Percentiles rank a stretch among this genome's conserved stretches.
phyloP scores from a whole-genome alignment of 2,329 filamentous ascomycete genomes.

The Colletotrichum orbiculare region DNA sequence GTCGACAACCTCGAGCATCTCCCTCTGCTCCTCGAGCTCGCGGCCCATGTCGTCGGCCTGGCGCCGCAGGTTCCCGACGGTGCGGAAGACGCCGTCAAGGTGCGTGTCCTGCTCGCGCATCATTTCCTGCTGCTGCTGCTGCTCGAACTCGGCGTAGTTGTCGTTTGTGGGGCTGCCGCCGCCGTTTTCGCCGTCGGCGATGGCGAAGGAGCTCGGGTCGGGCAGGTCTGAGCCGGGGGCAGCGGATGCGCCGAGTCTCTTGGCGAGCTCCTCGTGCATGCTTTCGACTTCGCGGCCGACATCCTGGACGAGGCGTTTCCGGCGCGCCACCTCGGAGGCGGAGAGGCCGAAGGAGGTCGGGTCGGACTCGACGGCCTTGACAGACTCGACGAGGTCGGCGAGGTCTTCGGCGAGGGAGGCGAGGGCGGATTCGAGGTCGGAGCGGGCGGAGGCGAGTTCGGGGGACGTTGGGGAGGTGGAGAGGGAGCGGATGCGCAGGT shows the following conservation, averaged over 20 bases:
- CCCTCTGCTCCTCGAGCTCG: constrained; percentile 93
- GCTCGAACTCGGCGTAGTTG: constrained; percentile 79
- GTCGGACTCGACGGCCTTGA: constrained; percentile 87
- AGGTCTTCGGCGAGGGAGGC: constrained; percentile 83
- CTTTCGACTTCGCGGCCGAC: constrained; percentile 89
- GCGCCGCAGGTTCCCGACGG: constrained; percentile 87
- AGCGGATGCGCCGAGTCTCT: constrained; percentile 58
- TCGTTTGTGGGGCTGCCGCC: constrained; percentile 54
- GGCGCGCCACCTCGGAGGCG: constrained; percentile 81
- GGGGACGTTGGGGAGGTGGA: constrained; percentile 77
- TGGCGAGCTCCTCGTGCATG: constrained; percentile 85
- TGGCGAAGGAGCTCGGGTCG: constrained; percentile 66
- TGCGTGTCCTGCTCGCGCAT: constrained; percentile 96
- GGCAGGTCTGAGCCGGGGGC: constrained; percentile 57
- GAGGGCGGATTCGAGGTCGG: constrained; percentile 75
- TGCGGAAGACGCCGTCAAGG: constrained; percentile 91
- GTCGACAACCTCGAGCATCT: constrained; percentile 89
- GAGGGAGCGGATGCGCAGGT: constrained; percentile 93
- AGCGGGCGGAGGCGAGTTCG: constrained; percentile 83
- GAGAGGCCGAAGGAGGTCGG: constrained; percentile 90
- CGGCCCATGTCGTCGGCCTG: constrained; percentile 97
- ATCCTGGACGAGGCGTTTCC: constrained; percentile 86
- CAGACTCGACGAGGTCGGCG: constrained; percentile 86
- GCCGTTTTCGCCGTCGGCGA: constrained; percentile 65
- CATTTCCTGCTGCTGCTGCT: constrained; percentile 89